Evolutionary conservation across 345 rosid species (phyloP).

Genomic region (Brassica juncea): DNA sequence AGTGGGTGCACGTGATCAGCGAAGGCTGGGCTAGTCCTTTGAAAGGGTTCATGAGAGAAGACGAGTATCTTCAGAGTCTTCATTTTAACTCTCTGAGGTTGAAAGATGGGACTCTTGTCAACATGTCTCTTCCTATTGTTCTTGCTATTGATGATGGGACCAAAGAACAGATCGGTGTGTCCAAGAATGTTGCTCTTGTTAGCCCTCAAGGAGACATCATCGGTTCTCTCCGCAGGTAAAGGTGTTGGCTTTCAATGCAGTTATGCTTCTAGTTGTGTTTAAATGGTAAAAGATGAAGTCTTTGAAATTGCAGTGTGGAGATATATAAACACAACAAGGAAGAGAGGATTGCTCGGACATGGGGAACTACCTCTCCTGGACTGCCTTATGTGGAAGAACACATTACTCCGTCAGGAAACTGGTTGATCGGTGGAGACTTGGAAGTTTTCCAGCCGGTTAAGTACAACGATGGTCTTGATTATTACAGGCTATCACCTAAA

Average conservation of each 20-base stretch:
- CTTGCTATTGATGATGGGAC: slow-evolving; percentile 82
- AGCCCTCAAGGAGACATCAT: slow-evolving; percentile 62
- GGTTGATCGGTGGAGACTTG: slow-evolving; percentile 95
- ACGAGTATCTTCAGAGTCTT: slow-evolving; percentile 83
- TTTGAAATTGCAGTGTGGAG: slow-evolving; percentile 53
- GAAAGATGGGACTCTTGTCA: slow-evolving; percentile 61
- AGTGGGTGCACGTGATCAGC: slow-evolving; percentile 93
- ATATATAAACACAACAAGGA: slow-evolving; percentile 92
- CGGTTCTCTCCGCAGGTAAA: slow-evolving; percentile 69
- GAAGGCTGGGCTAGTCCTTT: slow-evolving; percentile 99
- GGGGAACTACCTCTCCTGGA: slow-evolving; percentile 93
- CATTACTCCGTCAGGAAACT: slow-evolving; percentile 75
- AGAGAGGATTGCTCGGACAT: slow-evolving; percentile 88
- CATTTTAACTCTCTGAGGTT: slow-evolving; percentile 75
- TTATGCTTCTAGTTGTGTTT: not conserved
- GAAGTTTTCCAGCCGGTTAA: slow-evolving; percentile 74
- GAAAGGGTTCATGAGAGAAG: slow-evolving; percentile 92
- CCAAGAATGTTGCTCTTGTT: slow-evolving; percentile 58
- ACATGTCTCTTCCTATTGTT: slow-evolving; percentile 97
- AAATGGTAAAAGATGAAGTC: not conserved
- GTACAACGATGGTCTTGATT: slow-evolving; percentile 96
- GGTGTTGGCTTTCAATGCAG: not conserved
- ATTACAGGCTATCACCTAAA: slow-evolving; percentile 82
- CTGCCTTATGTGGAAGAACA: slow-evolving; percentile 86
- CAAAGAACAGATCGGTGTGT: slow-evolving; percentile 67